Evolutionary conservation across 768 basidiomycete species (phyloP).

Genomic region (Gloeostereum incarnatum): DNA sequence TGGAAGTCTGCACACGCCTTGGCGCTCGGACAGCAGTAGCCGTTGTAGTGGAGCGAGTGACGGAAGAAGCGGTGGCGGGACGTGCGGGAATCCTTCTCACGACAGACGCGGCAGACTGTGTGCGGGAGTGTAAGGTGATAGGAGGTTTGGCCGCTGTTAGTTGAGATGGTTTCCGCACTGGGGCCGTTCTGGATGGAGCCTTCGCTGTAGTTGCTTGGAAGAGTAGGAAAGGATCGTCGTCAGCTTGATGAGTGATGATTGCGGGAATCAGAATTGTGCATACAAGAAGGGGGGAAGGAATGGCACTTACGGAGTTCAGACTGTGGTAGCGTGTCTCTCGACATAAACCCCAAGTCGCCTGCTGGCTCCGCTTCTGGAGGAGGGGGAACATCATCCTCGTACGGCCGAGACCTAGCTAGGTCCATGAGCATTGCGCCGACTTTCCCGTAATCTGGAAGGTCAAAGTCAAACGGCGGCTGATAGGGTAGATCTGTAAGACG

Average conservation of each 20-base stretch:
- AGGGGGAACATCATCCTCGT: slow-evolving; percentile 19
- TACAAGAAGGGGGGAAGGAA: background rate
- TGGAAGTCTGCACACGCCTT: too few relatives aligned
- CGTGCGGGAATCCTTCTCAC: too few relatives aligned
- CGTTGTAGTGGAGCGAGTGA: too few relatives aligned
- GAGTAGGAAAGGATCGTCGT: slow-evolving; percentile 20
- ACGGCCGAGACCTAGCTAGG: slow-evolving; percentile 20
- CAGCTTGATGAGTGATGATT: slow-evolving; percentile 8
- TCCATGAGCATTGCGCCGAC: slow-evolving; percentile 27
- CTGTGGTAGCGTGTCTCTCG: slow-evolving; percentile 20
- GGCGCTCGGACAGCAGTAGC: too few relatives aligned
- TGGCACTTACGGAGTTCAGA: slow-evolving; percentile 17
- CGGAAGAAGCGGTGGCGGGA: too few relatives aligned
- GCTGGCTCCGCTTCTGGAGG: slow-evolving; percentile 18
- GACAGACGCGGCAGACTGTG: background rate
- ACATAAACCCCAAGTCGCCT: slow-evolving; percentile 12
- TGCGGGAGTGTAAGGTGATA: background rate
- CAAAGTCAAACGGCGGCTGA: slow-evolving; percentile 33
- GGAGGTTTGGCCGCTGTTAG: background rate
- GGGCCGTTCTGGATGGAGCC: slow-evolving; percentile 1
- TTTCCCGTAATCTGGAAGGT: slow-evolving; percentile 31
- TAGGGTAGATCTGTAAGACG: slow-evolving; percentile 27
- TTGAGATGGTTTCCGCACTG: slow-evolving; percentile 2
- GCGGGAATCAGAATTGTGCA: background rate
- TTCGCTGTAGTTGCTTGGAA: background rate